A percentile compares a stretch with the other conserved stretches of the same genome.
phyloP scores from a whole-genome alignment of 1,139 yeast species.

The Hansenula sp. region DNA sequence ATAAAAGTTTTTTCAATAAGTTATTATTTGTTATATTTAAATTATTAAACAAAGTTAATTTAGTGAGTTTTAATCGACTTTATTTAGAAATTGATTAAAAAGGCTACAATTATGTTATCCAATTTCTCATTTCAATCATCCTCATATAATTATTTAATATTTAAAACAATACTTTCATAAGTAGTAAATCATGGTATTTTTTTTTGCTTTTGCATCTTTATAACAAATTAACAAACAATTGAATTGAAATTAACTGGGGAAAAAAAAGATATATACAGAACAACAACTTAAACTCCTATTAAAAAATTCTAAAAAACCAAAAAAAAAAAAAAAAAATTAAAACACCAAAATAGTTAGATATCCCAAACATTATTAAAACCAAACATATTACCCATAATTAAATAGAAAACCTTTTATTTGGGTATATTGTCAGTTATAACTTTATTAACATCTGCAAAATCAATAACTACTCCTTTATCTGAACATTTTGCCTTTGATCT shows the following conservation, averaged over 20 bases:
- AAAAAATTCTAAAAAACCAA: too few species aligned
- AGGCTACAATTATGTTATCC: too few species aligned
- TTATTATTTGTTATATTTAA: slow-evolving; percentile 10
- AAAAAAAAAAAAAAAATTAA: too few species aligned
- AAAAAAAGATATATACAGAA: too few species aligned
- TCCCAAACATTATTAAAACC: neutral
- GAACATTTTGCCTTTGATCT: slow-evolving; percentile 94
- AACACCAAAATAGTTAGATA: neutral
- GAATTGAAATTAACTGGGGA: too few species aligned
- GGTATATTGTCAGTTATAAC: slow-evolving; percentile 21
- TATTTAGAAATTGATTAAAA: slow-evolving; percentile 18
- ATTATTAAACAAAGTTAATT: slow-evolving; percentile 12
- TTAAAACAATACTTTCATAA: too few species aligned
- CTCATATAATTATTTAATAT: too few species aligned
- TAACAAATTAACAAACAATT: too few species aligned
- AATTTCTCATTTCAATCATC: too few species aligned
- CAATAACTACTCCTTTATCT: slow-evolving; percentile 83
- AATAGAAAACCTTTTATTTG: neutral
- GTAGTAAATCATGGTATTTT: too few species aligned
- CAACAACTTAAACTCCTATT: too few species aligned
- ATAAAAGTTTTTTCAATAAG: slow-evolving; percentile 8
- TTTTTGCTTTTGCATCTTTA: too few species aligned
- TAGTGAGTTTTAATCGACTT: slow-evolving; percentile 15
- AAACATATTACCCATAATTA: neutral
- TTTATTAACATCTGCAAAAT: slow-evolving; percentile 70